phyloP scores from a whole-genome alignment of 1,284 basidiomycete genomes.

The Stygiomarasmius scandens region DNA sequence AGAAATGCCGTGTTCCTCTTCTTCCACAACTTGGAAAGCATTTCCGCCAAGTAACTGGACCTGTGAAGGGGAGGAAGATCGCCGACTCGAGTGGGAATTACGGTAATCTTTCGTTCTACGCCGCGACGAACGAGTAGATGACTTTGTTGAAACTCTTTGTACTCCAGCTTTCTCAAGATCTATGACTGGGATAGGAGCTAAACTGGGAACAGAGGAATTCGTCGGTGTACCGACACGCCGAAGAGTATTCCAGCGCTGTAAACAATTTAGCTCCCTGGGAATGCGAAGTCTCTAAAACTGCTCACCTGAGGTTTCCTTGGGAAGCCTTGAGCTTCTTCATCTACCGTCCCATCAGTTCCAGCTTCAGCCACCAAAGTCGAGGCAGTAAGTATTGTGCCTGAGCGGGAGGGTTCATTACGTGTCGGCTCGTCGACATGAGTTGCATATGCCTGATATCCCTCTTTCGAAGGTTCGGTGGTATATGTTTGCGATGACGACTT shows the following conservation, averaged over 20 bases:
- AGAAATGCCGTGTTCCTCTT: constrained; percentile 1
- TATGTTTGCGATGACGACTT: constrained; percentile 1
- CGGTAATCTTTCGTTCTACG: not conserved
- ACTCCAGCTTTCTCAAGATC: not conserved
- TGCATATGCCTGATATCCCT: constrained; percentile 8
- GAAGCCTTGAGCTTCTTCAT: not conserved
- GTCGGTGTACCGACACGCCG: not conserved
- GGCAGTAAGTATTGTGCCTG: constrained; percentile 19
- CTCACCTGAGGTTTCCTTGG: not conserved
- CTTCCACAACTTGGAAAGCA: not conserved
- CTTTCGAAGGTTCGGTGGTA: not conserved
- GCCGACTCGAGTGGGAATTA: not conserved
- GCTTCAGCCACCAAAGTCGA: constrained; percentile 30
- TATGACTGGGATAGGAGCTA: not conserved
- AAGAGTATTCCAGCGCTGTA: not conserved
- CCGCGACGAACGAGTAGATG: not conserved
- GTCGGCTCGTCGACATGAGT: constrained; percentile 8
- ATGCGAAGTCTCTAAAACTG: not conserved
- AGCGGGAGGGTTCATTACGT: constrained; percentile 13
- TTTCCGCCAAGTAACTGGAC: not conserved
- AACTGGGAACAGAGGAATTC: not conserved
- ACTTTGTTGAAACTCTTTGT: not conserved
- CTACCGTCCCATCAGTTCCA: constrained; percentile 11
- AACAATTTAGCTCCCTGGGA: not conserved
- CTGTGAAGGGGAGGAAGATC: constrained; percentile 10